Base-by-base conservation (phyloP, 306 rosid species). In the Cicer arietinum region DNA sequence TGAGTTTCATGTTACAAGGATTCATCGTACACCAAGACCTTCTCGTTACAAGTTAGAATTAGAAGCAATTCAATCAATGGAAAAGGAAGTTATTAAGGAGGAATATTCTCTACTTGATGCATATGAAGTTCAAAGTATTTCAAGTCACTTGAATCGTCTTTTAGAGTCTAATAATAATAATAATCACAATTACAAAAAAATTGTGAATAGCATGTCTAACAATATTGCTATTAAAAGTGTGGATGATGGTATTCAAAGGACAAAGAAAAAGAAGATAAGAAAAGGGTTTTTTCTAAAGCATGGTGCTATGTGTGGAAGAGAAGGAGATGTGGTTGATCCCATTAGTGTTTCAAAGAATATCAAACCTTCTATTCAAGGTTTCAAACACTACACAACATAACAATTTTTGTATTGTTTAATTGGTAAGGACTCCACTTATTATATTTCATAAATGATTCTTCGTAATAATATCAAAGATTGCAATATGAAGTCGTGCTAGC, bases 21-120 rank as follows among this genome's bases (percentile, higher is more conserved):
- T 65, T 22, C 69, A 30, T 11, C 82, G 11, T 2, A 54, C 17
- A 13, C 72, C 82, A 1, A 65, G 69, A 71, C 95, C 98, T 14
- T 94, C 97, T 0, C 89, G 94, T 61, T 94, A 87, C 85, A 90
- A 77, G 79, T 76, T 87, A 13, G 94, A 91, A 71, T 74, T 87
- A 30, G 94, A 90, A 80, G 91, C 97, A 8, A 45, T 73, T 79
- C 57, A 44, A 69, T 50, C 45, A 56, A 80, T 70, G 71, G 74
- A 70, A 6, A 16, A 64, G 5, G 37, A 41, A 71, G 35, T 1
- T 18, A 8, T 7, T 42, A 60, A 60, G 6, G 61, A 41, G 3
- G 46, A 90, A 3, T 30, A 30, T 30, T 89, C 92, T 17, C 97
- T 93, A 35, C 88, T 91, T 68, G 97, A 93, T 43, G 63, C 69